A percentile compares a stretch with the other conserved stretches of the same genome.
Conservation (phyloP, 192 early-diverging fungal species). For the Coemansia sp. region DNA sequence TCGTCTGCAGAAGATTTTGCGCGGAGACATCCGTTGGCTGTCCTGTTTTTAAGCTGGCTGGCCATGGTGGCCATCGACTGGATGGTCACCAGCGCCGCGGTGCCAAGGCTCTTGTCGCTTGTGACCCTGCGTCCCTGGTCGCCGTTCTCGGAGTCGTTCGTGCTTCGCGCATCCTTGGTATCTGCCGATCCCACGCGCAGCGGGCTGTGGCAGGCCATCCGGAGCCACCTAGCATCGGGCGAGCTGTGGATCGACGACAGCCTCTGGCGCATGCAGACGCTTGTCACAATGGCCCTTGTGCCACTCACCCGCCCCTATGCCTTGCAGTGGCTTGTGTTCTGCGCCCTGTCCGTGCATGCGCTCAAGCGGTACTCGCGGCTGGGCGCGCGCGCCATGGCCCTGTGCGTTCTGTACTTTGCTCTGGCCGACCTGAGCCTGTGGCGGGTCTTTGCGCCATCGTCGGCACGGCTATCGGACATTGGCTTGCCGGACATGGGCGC, state of each 20-base stretch:
- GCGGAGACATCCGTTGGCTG: slow-evolving; percentile 22
- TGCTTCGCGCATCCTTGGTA: slow-evolving; percentile 10
- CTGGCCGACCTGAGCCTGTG: slow-evolving; percentile 19
- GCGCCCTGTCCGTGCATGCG: slow-evolving; percentile 12
- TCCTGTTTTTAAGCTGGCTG: slow-evolving; percentile 26
- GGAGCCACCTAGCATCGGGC: slow-evolving; percentile 7
- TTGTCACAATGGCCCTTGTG: slow-evolving; percentile 9
- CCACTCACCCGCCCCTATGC: slow-evolving; percentile 27
- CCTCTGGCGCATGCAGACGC: slow-evolving; percentile 24
- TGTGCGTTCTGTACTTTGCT: slow-evolving; percentile 26
- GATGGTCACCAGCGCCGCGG: slow-evolving; percentile 22
- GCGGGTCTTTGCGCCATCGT: slow-evolving; percentile 1
- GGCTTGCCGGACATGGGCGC: neutral
- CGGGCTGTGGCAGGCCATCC: slow-evolving; percentile 11
- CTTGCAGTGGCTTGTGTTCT: slow-evolving; percentile 36
- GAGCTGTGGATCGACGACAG: slow-evolving; percentile 33
- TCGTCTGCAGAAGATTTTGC: slow-evolving; percentile 13
- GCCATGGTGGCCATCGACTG: slow-evolving; percentile 30
- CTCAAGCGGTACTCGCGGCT: slow-evolving; percentile 7
- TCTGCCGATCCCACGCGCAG: neutral
- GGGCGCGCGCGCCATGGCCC: slow-evolving; percentile 11
- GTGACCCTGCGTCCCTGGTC: slow-evolving; percentile 29
- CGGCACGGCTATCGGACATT: neutral
- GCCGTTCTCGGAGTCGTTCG: slow-evolving; percentile 16
- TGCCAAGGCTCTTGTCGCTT: slow-evolving; percentile 24